Evolutionary conservation across 257 asterid genomes (phyloP), one percentile per base, ranked within the genome.

Genomic region (Echites panduratus): DNA sequence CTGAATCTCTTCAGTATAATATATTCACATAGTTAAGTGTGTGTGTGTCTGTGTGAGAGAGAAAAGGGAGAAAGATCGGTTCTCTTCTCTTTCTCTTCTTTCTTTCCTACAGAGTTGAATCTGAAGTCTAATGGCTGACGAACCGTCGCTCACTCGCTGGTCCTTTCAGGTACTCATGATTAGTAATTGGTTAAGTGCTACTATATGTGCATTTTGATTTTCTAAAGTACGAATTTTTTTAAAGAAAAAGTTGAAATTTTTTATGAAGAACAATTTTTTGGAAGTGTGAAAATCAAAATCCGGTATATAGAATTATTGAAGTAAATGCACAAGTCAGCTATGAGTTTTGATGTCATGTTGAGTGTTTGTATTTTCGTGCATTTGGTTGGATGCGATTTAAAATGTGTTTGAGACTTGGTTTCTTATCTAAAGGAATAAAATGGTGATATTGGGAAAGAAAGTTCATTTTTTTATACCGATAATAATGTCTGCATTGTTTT

Each of bases 81-180:
- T 53, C 64, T 59, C 64, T 40, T 70, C 63, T 53, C 75, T 72
- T 70, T 66, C 71, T 52, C 79, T 65, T 63, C 58, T 66, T 20
- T 67, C 73, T 56, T 40, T 54, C 72, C 22, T 4, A 19, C 59
- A 40, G 7, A 56, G 49, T 54, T n/a, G 70, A 45, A 38, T 66
- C 79, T 70, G 13, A 63, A 50, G 10, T 76, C 66, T 57, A 73
- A 89, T 89, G 98, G 93, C 93, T 17, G 97, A 85, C 77, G 96
- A 91, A 62, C 96, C 98, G 80, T 40, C 89, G 82, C 89, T 87
- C 64, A 90, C 98, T 70, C 98, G 98, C 80, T 93, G 96, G 98
- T 86, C 97, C 27, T 90, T 93, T 80, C 90, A 84, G 96, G 98
- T 89, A 70, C 54, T 63, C 13, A 35, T 12, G 49, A 26, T 64